Conservation (phyloP, 225 moss, liverwort and hornwort species). For the Pseudoscleropodium purum region DNA sequence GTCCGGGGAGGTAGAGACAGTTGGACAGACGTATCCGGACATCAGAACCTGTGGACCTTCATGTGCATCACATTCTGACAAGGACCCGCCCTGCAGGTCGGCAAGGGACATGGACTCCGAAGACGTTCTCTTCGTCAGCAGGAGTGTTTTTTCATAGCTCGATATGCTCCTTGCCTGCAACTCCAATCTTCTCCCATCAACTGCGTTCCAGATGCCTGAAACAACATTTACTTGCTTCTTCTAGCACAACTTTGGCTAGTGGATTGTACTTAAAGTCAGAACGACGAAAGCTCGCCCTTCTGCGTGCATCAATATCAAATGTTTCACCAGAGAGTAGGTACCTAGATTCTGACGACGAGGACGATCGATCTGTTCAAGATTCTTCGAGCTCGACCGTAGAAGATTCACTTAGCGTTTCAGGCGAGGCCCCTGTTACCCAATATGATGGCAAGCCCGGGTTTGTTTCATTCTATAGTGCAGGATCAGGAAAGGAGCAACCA, state of each 20-base stretch:
- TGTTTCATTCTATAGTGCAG: constrained; percentile 26
- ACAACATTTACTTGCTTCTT: background rate
- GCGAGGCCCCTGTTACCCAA: constrained; percentile 10
- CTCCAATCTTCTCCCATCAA: background rate
- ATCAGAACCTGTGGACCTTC: background rate
- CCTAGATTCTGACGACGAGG: constrained; percentile 10
- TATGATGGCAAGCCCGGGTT: constrained; percentile 45
- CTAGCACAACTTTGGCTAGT: background rate
- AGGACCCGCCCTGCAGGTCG: constrained; percentile 19
- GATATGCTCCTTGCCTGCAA: background rate
- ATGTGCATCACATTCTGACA: background rate
- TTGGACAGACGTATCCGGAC: background rate
- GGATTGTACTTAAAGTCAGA: background rate
- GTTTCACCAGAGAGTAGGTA: constrained; percentile 13
- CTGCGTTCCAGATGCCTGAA: constrained; percentile 2
- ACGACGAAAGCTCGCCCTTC: background rate
- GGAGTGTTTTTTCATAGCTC: constrained; percentile 6
- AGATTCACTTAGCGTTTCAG: constrained; percentile 29
- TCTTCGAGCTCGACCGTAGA: constrained; percentile 22
- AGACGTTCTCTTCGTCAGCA: constrained; percentile 3
- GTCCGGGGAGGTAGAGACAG: background rate
- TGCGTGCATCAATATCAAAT: constrained; percentile 18
- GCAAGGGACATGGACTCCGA: constrained; percentile 2
- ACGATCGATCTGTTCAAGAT: constrained; percentile 10
- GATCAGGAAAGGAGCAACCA: constrained; percentile 12